These are phyloP conservation scores for Colletotrichum sp. DNA, from an alignment of 2,329 filamentous ascomycete species.

Conservation along the genomic window DNA sequence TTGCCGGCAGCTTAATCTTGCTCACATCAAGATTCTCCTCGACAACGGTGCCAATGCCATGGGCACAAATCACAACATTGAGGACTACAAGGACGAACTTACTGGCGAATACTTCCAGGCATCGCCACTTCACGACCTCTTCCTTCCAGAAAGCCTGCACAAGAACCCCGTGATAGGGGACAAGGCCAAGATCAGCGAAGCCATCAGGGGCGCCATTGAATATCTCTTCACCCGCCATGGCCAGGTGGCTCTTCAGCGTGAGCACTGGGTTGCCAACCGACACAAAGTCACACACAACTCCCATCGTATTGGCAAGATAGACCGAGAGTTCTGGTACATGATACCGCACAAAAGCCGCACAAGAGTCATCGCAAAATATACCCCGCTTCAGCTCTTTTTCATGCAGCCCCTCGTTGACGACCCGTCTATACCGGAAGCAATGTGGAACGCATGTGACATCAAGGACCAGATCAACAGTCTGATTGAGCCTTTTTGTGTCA, in stretches of 20 bases:
- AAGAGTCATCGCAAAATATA: not conserved
- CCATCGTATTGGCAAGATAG: not conserved
- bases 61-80: not conserved
- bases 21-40: not conserved
- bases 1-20: not conserved
- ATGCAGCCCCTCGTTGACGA: slow-evolving; percentile 1
- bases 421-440: not conserved
- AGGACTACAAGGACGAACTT: not conserved
- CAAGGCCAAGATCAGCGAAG: not conserved
- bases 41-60: not conserved
- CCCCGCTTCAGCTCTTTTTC: slow-evolving; percentile 6
- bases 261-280: not conserved
- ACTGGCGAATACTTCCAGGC: not conserved
- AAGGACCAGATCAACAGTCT: not conserved
- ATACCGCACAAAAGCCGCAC: not conserved
- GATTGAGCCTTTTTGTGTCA: not conserved
- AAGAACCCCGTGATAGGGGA: not conserved
- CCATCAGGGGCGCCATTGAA: not conserved
- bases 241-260: not conserved
- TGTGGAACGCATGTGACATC: not conserved
- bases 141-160: not conserved
- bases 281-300: not conserved
- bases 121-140: slow-evolving; percentile 7
- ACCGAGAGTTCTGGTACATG: not conserved
- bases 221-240: not conserved